Percentiles rank a stretch among this genome's conserved stretches.
Conservation (phyloP, 2,329 filamentous ascomycete species). For the Rutstroemia sp. region DNA sequence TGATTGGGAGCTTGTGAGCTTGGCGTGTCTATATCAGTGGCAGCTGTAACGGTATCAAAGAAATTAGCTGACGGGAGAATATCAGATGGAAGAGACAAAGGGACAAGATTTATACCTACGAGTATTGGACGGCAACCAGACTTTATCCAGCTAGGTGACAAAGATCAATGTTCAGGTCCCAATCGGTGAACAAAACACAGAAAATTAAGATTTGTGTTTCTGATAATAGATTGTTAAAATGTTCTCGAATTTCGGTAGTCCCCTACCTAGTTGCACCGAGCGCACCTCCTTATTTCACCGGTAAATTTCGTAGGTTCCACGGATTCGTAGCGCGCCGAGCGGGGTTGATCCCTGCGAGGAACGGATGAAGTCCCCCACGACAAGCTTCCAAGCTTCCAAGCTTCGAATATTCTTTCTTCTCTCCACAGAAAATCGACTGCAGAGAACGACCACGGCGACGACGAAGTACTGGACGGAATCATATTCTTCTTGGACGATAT, state of each 20-base stretch:
- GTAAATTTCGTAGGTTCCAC: not conserved
- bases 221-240: too few relatives aligned
- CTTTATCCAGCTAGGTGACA: too few relatives aligned
- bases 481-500: not conserved
- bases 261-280: not conserved
- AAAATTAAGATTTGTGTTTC: too few relatives aligned
- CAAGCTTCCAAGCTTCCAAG: not conserved
- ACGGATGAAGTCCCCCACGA: not conserved
- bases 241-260: too few relatives aligned
- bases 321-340: not conserved
- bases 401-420: too few relatives aligned
- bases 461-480: constrained; percentile 1
- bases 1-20: not conserved
- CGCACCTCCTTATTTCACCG: not conserved
- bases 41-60: not conserved
- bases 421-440: too few relatives aligned
- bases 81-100: not conserved
- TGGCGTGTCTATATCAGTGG: not conserved
- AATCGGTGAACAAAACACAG: too few relatives aligned
- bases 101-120: not conserved
- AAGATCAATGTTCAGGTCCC: too few relatives aligned
- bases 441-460: not conserved
- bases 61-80: not conserved
- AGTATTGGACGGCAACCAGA: too few relatives aligned
- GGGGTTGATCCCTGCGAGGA: not conserved